Percentiles rank a stretch among this genome's conserved stretches.
phyloP scores from a whole-genome alignment of 495 filamentous ascomycete species.

The Penicillium tannophilum region DNA sequence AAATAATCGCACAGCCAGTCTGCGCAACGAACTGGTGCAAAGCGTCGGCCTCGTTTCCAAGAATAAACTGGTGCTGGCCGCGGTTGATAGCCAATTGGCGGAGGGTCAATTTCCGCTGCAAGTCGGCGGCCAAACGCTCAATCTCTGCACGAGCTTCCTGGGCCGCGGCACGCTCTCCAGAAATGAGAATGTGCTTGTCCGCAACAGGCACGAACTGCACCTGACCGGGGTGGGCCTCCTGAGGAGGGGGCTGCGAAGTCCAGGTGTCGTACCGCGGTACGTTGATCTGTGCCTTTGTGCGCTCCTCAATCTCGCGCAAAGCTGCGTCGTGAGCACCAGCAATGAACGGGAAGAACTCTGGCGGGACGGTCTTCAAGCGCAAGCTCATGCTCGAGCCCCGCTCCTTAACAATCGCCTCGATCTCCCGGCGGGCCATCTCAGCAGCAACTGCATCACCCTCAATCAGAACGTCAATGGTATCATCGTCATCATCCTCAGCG shows the following conservation, averaged over 20 bases:
- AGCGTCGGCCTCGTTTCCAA: constrained; percentile 75
- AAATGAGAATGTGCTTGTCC: constrained; percentile 74
- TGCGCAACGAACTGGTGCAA: constrained; percentile 84
- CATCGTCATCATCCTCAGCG: constrained; percentile 67
- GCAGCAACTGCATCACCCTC: constrained; percentile 88
- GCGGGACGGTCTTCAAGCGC: constrained; percentile 76
- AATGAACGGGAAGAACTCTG: constrained; percentile 95
- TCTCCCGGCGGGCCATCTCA: constrained; percentile 75
- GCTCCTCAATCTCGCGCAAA: constrained; percentile 68
- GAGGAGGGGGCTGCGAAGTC: constrained; percentile 68
- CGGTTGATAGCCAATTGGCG: constrained; percentile 74
- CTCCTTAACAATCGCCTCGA: constrained; percentile 83
- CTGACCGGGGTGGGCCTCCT: constrained; percentile 61
- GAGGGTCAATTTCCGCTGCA: constrained; percentile 68
- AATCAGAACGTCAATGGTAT: constrained; percentile 79
- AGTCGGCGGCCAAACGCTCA: constrained; percentile 70
- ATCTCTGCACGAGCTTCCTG: constrained; percentile 78
- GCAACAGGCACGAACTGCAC: constrained; percentile 67
- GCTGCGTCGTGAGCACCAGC: constrained; percentile 74
- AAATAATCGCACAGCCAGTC: constrained; percentile 85
- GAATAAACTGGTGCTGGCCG: constrained; percentile 86
- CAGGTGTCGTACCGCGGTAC: constrained; percentile 80
- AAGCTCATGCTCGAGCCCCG: constrained; percentile 77
- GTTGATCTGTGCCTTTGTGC: constrained; percentile 70
- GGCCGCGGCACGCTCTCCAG: constrained; percentile 82